Evolutionary conservation across 2,329 filamentous ascomycete genomes (phyloP), one percentile per base, ranked within the genome.

Genomic region (Aspergillus eucalypticola): DNA sequence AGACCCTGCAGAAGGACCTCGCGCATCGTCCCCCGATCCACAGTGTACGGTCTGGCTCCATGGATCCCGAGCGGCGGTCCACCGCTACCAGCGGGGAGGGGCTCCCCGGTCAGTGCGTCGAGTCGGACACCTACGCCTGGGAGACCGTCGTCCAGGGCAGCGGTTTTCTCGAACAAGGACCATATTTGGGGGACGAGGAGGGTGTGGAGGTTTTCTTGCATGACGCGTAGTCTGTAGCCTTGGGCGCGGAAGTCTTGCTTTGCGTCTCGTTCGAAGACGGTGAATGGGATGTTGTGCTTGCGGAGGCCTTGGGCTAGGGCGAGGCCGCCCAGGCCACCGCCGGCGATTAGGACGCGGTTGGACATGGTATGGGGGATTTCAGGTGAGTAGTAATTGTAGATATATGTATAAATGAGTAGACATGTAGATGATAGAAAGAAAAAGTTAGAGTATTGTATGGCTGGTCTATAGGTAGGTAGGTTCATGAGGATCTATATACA

Each of bases 221-320:
- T 11, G 8, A 55, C 42, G 25, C 53, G 67, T 1, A 79, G 62
- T 17, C 78, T 71, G 59, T 79, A 79, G 2, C 77, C 78, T 63
- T 79, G 76, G 0, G 73, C 64, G 19, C 72, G 71, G 32, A 71
- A 69, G 29, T 70, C 58, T 29, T 67, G 61, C 17, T 62, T 67
- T 8, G 65, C 62, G 56, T 77, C 73, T 54, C 70, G 67, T 56
- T 78, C 76, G 54, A 76, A 78, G 39, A 78, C 60, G 19, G 67
- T 68, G 61, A 77, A 77, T 4, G 75, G 70, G 32, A 76, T 72
- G 21, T 68, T 63, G 44, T 68, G 64, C 39, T 73, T 72, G 21
- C 66, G 66, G 5, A 77, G 69, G n/a, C 70, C 72, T 56, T 77
- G 74, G 3, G 75, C 74, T 2, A 78, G 68, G 23, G 67, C 67